Percentiles rank a stretch among this genome's conserved stretches.
phyloP scores from a whole-genome alignment of 148 eudicot species.

The Nepenthes mirabilis region DNA sequence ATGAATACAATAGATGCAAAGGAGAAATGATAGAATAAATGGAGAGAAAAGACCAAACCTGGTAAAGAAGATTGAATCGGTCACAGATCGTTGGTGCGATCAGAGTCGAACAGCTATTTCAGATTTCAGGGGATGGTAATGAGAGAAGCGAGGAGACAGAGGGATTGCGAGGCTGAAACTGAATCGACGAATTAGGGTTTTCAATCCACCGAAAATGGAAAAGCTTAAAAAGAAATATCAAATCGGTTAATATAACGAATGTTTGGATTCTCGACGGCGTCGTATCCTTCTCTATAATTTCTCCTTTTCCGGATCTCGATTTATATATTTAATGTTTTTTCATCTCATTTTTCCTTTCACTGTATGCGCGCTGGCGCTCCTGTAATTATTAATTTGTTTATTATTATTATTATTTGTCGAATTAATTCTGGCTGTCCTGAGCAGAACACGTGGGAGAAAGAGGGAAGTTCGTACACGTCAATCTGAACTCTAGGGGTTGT shows the following conservation, averaged over 20 bases:
- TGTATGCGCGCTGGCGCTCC: too few species aligned
- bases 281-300: too few species aligned
- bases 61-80: constrained; percentile 6
- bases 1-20: background rate
- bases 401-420: too few species aligned
- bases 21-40: background rate
- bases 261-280: too few species aligned
- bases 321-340: too few species aligned
- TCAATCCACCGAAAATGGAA: constrained; percentile 4
- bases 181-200: constrained; percentile 11
- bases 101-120: constrained; percentile 6
- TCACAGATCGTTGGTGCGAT: constrained; percentile 12
- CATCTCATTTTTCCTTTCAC: too few species aligned
- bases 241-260: background rate
- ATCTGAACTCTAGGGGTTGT: too few species aligned
- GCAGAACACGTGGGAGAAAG: too few species aligned
- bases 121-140: constrained; percentile 1
- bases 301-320: too few species aligned
- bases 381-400: too few species aligned
- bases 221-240: background rate
- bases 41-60: constrained; percentile 15
- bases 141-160: background rate
- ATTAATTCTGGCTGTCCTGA: too few species aligned
- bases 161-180: constrained; percentile 1
- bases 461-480: too few species aligned